A percentile compares a stretch with the other conserved stretches of the same genome.
Conservation (phyloP, 1,284 basidiomycete genomes). For the Bjerkandera adusta region DNA sequence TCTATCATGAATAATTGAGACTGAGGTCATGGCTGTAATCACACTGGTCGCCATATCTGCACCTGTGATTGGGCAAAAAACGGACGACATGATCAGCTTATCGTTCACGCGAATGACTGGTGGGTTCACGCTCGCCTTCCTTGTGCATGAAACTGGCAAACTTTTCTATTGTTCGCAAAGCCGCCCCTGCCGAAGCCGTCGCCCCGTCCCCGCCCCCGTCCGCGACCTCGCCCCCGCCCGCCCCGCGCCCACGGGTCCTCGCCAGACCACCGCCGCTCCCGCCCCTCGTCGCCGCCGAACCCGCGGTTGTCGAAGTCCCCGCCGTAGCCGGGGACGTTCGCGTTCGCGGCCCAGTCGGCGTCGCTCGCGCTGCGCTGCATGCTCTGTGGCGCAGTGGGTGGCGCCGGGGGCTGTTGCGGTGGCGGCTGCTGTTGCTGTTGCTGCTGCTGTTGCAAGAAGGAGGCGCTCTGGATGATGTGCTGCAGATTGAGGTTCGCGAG, state of each 20-base stretch:
- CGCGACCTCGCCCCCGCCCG: slow-evolving; percentile 50
- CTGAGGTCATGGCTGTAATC: slow-evolving; percentile 67
- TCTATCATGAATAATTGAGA: slow-evolving; percentile 21
- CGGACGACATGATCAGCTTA: slow-evolving; percentile 55
- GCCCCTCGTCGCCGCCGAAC: slow-evolving; percentile 43
- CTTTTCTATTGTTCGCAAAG: slow-evolving; percentile 76
- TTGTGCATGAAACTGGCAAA: slow-evolving; percentile 83
- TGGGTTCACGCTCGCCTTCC: slow-evolving; percentile 77
- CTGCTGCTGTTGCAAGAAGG: too few species aligned
- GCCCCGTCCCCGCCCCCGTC: slow-evolving; percentile 50
- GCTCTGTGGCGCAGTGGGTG: neutral
- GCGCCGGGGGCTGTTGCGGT: too few species aligned
- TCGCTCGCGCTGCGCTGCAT: slow-evolving; percentile 24
- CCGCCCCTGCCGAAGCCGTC: slow-evolving; percentile 59
- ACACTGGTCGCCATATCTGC: slow-evolving; percentile 82
- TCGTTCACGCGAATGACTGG: slow-evolving; percentile 37
- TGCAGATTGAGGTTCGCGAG: slow-evolving; percentile 54
- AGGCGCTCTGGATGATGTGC: slow-evolving; percentile 57
- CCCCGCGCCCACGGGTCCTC: slow-evolving; percentile 38
- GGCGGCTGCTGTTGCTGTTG: too few species aligned
- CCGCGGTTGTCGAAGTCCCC: slow-evolving; percentile 35
- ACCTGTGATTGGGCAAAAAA: slow-evolving; percentile 52
- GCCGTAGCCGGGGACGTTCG: slow-evolving; percentile 31
- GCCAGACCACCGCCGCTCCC: slow-evolving; percentile 42
- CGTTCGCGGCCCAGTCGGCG: slow-evolving; percentile 11